phyloP scores from a whole-genome alignment of 176 grass and related monocot species.

The Lolium multiflorum region DNA sequence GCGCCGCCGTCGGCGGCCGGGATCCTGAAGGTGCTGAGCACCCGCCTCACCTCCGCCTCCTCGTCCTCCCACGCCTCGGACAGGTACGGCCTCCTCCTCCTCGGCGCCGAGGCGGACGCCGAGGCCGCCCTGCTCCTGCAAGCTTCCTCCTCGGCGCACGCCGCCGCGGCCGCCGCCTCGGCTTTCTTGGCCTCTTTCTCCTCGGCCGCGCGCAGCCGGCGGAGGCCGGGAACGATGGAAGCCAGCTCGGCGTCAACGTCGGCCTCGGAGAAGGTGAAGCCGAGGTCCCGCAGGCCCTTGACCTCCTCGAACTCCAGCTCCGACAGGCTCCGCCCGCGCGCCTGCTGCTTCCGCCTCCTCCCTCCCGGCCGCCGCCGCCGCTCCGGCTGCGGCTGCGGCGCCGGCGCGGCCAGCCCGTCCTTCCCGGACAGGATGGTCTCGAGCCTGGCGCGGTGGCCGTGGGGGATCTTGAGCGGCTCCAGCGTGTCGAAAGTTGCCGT shows the following conservation, averaged over 20 bases:
- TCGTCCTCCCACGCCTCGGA: conserved; percentile 89
- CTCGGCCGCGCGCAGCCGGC: conserved; percentile 28
- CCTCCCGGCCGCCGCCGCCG: neutral
- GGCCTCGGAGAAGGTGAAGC: conserved; percentile 80
- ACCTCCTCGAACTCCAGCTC: conserved; percentile 94
- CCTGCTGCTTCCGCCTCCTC: conserved; percentile 11
- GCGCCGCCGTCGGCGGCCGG: conserved; percentile 41
- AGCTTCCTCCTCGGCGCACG: conserved; percentile 22
- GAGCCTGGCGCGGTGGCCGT: conserved; percentile 42
- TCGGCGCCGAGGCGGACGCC: neutral
- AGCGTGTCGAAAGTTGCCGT: conserved; percentile 36
- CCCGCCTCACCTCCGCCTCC: conserved; percentile 51
- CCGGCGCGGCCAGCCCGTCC: conserved; percentile 41
- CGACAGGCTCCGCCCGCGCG: conserved; percentile 71
- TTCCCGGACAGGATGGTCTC: conserved; percentile 77
- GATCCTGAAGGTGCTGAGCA: conserved; percentile 67
- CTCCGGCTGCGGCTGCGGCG: neutral
- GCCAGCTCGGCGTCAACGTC: conserved; percentile 66
- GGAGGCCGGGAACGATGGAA: conserved; percentile 78
- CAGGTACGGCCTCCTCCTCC: conserved; percentile 72
- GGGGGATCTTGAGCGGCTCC: conserved; percentile 51
- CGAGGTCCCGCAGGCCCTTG: conserved; percentile 78
- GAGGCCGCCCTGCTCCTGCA: neutral
- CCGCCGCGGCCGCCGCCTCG: neutral
- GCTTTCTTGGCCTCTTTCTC: neutral